Evolutionary conservation across 2,329 filamentous ascomycete genomes (phyloP), one percentile per base, ranked within the genome.

Genomic region (Davidsoniella australis): DNA sequence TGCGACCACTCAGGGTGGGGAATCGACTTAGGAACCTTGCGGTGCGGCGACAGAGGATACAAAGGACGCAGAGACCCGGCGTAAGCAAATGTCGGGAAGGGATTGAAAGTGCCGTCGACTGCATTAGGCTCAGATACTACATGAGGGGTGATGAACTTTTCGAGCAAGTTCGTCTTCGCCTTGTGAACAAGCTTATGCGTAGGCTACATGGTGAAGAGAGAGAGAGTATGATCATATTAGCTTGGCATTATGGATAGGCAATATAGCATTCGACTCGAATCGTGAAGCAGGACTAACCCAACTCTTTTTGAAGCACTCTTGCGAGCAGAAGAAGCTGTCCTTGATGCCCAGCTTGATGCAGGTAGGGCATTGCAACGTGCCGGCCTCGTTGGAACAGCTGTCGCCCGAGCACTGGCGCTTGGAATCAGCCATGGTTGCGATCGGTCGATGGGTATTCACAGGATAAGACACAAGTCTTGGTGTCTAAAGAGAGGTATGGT

Each of bases 281-380:
- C 29, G 12, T 33, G 8, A 9, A 12, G 29, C 7, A 33, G 26
- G 57, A 58, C 76, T 58, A 78, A 96, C 91, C 91, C 91, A 98
- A 71, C 87, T 98, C 65, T 80, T 82, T 73, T 95, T 96, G 69
- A 98, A 98, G 71, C 91, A 98, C 58, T 96, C 91, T 65, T 98
- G 91, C 24, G 87, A 87, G 70, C 91, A 98, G 69, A 96, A 98
- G 67, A 80, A 95, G 68, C 86, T 94, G 60, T 91, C 85, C 62
- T 88, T 79, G 58, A 80, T 81, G 48, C 82, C 85, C 41, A 88
- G 70, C 67, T 94, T 95, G 60, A 95, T 73, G 63, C 91, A 98
- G 45, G 85, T 96, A 49, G 91, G 91, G 65, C 91, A 98, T 65
- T 96, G 88, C 43, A 98, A 69, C 48, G 80, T 72, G 53, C 85